Base-by-base conservation (phyloP, 2,329 filamentous ascomycete genomes). In the Coniochaeta sp. region DNA sequence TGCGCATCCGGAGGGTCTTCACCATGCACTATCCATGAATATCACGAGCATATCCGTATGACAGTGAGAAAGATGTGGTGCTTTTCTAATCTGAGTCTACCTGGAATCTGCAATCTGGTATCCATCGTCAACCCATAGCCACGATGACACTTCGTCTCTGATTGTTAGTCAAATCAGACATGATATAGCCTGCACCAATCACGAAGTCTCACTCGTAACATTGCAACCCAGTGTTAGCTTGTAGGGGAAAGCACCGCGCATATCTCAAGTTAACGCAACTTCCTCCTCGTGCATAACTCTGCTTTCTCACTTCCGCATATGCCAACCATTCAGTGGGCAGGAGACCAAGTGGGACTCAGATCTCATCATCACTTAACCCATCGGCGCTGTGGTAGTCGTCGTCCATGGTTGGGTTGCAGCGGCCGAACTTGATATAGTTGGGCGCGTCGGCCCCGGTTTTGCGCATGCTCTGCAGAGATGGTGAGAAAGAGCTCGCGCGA, bases 361-460 rank as follows among this genome's bases (percentile, higher is more conserved):
- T 26, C 26, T 52, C 56, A 24, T 58, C 56, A 22, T 26, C 22
- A 17, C 56, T 58, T 8, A n/a, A 6, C 3, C 42, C 56, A 4
- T 44, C 34, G 7, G 28, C 38, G 36, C 36, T 44, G 17, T 58
- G 28, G 16, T 32, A 52, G 47, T 52, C 47, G 24, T 52, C 47
- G 26, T 30, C 24, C 14, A 52, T 3, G 19, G 32, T 40, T n/a
- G 55, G 32, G 3, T 57, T 19, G 12, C 22, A 38, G 32, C 14
- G 22, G 10, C 47, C 58, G 3, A 32, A 16, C 14, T 58, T 55
- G 9, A 59, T 55, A 19, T 60, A 58, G 32, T 65, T 61, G 19
- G 40, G 44, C 22, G 60, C 52, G 26, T 65, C 62, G 22, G 3
- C 62, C 38, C 28, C 58, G 30, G 17, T 60, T 17, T 8, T 56